These are phyloP conservation scores for Amorphotheca resinae DNA, from an alignment of 495 filamentous ascomycete species.

Conservation along the genomic window DNA sequence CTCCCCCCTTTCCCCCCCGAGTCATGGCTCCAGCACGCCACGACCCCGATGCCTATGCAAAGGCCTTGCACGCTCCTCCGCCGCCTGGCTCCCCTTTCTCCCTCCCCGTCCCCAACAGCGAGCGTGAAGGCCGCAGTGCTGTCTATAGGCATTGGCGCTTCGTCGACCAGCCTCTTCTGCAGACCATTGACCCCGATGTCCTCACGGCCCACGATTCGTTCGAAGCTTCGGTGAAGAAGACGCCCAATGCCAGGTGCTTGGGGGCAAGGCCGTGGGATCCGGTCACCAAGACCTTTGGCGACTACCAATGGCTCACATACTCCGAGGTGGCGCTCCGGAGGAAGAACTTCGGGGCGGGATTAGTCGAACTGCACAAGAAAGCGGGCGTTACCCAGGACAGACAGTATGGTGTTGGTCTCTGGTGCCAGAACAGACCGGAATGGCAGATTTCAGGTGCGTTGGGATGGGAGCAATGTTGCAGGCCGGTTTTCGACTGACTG, in stretches of 20 bases:
- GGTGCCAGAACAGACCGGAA: slow-evolving; percentile 92
- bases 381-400: slow-evolving; percentile 47
- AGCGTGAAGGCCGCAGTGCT: slow-evolving; percentile 56
- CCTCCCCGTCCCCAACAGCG: slow-evolving; percentile 59
- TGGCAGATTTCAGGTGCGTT: slow-evolving; percentile 83
- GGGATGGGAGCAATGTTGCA: neutral
- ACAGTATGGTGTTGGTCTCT: slow-evolving; percentile 76
- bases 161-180: slow-evolving; percentile 53
- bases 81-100: slow-evolving; percentile 38
- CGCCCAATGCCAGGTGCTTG: slow-evolving; percentile 55
- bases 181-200: slow-evolving; percentile 60
- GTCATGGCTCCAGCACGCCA: no score
- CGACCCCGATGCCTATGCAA: slow-evolving; percentile 5
- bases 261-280: slow-evolving; percentile 74
- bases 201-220: slow-evolving; percentile 72
- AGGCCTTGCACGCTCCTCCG: slow-evolving; percentile 9
- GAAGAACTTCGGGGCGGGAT: slow-evolving; percentile 73
- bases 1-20: no score
- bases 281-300: slow-evolving; percentile 59
- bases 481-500: slow-evolving; percentile 3
- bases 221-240: slow-evolving; percentile 45
- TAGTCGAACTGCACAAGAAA: slow-evolving; percentile 69
- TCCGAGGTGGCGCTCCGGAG: slow-evolving; percentile 65
- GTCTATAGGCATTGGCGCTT: slow-evolving; percentile 79
- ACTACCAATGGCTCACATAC: slow-evolving; percentile 79